Evolutionary conservation across 352 stramenopile species (phyloP).

Genomic region (Phytophthora megakarya): DNA sequence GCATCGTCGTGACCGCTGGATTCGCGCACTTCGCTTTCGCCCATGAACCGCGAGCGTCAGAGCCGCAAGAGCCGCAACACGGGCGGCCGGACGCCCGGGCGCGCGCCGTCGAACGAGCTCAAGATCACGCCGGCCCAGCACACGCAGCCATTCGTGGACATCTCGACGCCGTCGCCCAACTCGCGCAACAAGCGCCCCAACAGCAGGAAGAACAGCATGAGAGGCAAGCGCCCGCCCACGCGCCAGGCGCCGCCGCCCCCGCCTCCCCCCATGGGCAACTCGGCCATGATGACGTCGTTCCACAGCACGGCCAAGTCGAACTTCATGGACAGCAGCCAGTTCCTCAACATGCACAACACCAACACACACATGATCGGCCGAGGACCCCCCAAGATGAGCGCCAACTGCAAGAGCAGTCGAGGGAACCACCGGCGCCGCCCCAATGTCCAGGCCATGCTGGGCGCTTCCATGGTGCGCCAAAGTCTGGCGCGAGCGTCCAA

Average conservation of each 20-base stretch:
- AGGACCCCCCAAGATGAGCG: constrained; percentile 23
- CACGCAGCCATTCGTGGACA: constrained; percentile 64
- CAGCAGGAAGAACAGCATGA: constrained; percentile 19
- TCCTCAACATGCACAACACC: constrained; percentile 46
- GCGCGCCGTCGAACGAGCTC: constrained; percentile 34
- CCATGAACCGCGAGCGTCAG: constrained; percentile 48
- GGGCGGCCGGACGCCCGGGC: not conserved
- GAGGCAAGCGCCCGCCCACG: constrained; percentile 29
- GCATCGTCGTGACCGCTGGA: constrained; percentile 28
- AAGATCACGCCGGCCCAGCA: constrained; percentile 57
- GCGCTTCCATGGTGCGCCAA: constrained; percentile 63
- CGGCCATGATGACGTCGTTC: constrained; percentile 28
- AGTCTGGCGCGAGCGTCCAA: constrained; percentile 54
- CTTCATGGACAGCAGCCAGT: constrained; percentile 70
- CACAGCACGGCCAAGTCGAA: constrained; percentile 41
- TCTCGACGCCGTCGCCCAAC: constrained; percentile 62
- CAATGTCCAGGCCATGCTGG: constrained; percentile 73
- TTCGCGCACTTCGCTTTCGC: constrained; percentile 27
- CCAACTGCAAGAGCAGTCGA: constrained; percentile 40
- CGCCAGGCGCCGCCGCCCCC: constrained; percentile 6
- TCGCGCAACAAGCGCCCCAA: constrained; percentile 11
- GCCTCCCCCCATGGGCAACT: constrained; percentile 1
- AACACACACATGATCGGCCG: constrained; percentile 39
- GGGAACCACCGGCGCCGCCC: constrained; percentile 44
- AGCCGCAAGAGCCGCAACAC: constrained; percentile 36